Base-by-base conservation (phyloP, 225 moss, liverwort and hornwort genomes). In the Pseudisothecium myosuroides region DNA sequence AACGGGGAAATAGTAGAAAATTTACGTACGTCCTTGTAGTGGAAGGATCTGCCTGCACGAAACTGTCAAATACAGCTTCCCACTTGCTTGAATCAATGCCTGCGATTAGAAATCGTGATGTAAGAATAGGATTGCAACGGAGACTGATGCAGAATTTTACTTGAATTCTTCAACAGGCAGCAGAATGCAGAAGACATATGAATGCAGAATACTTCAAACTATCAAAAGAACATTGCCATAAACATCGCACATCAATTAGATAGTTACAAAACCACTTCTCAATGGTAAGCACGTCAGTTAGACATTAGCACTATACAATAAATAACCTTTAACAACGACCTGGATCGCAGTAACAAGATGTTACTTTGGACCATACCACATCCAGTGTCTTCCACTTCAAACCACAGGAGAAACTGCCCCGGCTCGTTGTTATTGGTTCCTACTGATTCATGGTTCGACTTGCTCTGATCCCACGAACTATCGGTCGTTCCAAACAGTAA, bases 341-440 rank as follows among this genome's bases (percentile, higher is more conserved):
- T 43, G 41, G 23, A 52, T 83, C 7, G 32, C 74, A 84, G 19
- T 50, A 32, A 75, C 6, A 75, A 75, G 20, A 49, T 49, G 20
- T 32, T 49, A 50, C 5, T 13, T 34, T 76, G 50, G 13, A 50
- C 27, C 88, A 58, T 91, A 96, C 97, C 97, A 91, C 96, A 96
- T 79, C 97, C 97, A 72, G 95, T 95, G 87, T 97, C 97, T 85
- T 97, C 97, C 83, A 97, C 92, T 93, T 97, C 96, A 87, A 97
- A 95, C 95, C 96, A 96, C 83, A 97, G 67, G 82, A 95, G 94
- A 64, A 94, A 90, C 76, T 92, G 91, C 58, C 92, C 93, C 37
- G 84, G 81, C 77, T 90, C 94, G n/a, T 79, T 75, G 74, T 32
- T 91, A 50, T 29, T 82, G 61, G 84, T 72, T 50, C 90, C 92